Percentiles rank a stretch among this genome's conserved stretches.
Evolutionary conservation across 1,139 yeast species (phyloP).

Genomic region (Kurtzmaniella quercitrusa): DNA sequence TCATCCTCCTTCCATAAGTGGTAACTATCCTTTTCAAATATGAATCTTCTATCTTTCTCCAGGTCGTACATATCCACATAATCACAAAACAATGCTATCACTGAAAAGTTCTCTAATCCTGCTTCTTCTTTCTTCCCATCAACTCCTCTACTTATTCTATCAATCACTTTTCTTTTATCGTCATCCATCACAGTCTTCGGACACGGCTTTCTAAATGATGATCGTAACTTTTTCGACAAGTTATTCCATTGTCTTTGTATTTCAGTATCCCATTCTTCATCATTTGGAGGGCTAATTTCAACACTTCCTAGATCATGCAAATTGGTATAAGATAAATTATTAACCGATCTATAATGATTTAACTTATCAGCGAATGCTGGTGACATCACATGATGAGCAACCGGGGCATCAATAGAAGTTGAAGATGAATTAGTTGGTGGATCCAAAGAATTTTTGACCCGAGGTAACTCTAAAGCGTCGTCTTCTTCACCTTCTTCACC

Average conservation of each 20-base stretch:
- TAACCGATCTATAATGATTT: conserved; percentile 11
- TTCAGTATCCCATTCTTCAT: conserved; percentile 65
- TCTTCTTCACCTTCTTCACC: conserved; percentile 10
- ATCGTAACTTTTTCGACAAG: conserved; percentile 55
- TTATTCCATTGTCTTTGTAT: conserved; percentile 58
- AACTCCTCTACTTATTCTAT: conserved; percentile 74
- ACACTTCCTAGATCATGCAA: conserved; percentile 20
- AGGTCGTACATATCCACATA: conserved; percentile 68
- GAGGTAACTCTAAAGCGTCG: conserved; percentile 11
- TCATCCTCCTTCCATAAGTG: conserved; percentile 76
- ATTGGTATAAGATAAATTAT: conserved; percentile 27
- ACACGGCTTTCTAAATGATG: conserved; percentile 65
- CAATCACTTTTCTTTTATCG: conserved; percentile 55
- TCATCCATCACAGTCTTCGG: conserved; percentile 61
- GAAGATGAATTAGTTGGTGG: conserved; percentile 2
- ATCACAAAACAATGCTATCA: conserved; percentile 66
- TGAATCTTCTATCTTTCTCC: conserved; percentile 51
- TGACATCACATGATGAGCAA: conserved; percentile 23
- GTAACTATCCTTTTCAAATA: conserved; percentile 48
- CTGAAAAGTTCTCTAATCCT: conserved; percentile 67
- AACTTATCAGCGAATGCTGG: conserved; percentile 17
- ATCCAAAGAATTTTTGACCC: conserved; percentile 8
- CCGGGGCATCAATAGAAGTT: conserved; percentile 13
- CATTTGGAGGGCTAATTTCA: conserved; percentile 45
- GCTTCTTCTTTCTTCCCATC: conserved; percentile 71